Evolutionary conservation across 305 asterid species (phyloP).

Genomic region (Fraxinus velutina): DNA sequence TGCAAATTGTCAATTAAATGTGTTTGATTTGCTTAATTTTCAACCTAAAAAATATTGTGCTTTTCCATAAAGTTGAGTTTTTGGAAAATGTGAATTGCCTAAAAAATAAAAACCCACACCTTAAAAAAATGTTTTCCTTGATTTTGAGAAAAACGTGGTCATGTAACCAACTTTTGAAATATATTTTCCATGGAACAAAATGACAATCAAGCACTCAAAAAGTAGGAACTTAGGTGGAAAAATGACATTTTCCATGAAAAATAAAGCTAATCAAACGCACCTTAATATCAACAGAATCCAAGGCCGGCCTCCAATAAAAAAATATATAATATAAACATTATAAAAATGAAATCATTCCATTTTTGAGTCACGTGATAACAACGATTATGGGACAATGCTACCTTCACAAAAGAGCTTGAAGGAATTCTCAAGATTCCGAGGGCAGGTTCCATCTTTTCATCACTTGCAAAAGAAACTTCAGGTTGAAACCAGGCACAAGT

Average conservation of each 20-base stretch:
- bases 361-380: neutral
- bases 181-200: neutral
- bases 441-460: conserved; percentile 98
- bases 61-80: too few relatives aligned
- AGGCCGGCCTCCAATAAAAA: neutral
- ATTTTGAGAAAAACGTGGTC: neutral
- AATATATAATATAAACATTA: neutral
- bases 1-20: too few relatives aligned
- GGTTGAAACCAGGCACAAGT: conserved; percentile 99
- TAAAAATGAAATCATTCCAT: neutral
- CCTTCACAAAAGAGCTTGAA: conserved; percentile 90
- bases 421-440: conserved; percentile 88
- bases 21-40: too few relatives aligned
- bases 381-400: conserved; percentile 24
- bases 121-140: neutral
- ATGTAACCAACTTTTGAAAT: neutral
- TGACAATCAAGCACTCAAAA: neutral
- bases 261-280: neutral
- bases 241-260: neutral
- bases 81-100: too few relatives aligned
- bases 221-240: neutral
- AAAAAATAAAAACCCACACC: too few relatives aligned
- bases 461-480: conserved; percentile 89
- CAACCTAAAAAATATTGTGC: too few relatives aligned
- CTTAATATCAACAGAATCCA: neutral